phyloP scores from a whole-genome alignment of 139 green algal genomes.

The Gonium pectorale region DNA sequence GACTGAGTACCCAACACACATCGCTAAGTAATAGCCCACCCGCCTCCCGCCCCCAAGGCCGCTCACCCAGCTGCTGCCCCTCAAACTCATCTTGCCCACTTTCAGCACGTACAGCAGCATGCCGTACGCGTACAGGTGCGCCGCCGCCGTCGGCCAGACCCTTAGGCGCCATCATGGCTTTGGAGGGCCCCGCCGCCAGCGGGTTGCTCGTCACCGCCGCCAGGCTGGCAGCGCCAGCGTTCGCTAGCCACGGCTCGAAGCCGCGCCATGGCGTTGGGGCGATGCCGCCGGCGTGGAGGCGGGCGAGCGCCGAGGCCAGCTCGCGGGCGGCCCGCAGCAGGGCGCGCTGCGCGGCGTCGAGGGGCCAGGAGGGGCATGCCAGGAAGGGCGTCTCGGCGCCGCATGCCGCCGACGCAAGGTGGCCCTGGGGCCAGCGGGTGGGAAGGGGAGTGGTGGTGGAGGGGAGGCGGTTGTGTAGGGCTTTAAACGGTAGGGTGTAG shows the following conservation, averaged over 20 bases:
- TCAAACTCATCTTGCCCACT: background rate
- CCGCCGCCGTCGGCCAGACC: background rate
- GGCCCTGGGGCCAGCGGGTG: slow-evolving; percentile 7
- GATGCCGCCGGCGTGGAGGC: slow-evolving; percentile 67
- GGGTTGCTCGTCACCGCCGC: background rate
- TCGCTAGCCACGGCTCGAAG: background rate
- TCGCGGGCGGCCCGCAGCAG: slow-evolving; percentile 48
- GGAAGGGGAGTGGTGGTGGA: background rate
- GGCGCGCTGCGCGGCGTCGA: slow-evolving; percentile 22
- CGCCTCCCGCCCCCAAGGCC: too few relatives aligned
- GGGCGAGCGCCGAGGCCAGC: slow-evolving; percentile 22
- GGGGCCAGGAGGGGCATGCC: background rate
- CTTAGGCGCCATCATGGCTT: background rate
- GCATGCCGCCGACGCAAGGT: background rate
- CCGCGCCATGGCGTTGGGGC: background rate
- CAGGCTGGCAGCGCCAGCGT: background rate
- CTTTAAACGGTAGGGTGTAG: too few relatives aligned
- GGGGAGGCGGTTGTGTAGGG: too few relatives aligned
- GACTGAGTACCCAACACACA: too few relatives aligned
- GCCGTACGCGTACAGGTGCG: slow-evolving; percentile 16
- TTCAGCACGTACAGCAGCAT: slow-evolving; percentile 36
- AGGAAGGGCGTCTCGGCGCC: background rate
- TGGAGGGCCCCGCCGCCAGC: background rate
- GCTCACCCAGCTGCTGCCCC: background rate
- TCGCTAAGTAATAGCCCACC: too few relatives aligned